phyloP scores from a whole-genome alignment of 768 basidiomycete species.

The Daedaleopsis nitida region DNA sequence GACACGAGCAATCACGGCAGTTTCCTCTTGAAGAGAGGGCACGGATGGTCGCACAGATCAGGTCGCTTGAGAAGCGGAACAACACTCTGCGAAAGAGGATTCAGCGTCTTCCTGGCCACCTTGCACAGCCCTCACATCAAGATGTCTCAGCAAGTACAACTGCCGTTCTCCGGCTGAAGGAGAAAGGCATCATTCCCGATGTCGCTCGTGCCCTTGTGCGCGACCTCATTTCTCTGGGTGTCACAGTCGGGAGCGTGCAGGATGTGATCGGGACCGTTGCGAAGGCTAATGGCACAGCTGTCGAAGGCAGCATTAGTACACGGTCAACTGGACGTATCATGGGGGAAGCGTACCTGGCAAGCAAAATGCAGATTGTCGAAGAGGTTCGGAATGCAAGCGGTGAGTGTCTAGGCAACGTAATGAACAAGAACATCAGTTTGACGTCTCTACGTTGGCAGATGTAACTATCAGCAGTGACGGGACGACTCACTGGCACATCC shows the following conservation, averaged over 20 bases:
- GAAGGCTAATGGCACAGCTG: neutral
- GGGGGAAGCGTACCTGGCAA: neutral
- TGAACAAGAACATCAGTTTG: neutral
- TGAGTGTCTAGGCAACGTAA: neutral
- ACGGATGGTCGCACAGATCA: no score
- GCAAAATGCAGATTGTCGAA: neutral
- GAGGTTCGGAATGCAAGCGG: neutral
- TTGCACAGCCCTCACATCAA: no score
- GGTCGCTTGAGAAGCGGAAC: no score
- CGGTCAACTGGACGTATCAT: neutral
- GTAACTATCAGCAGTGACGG: neutral
- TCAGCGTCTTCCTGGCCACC: no score
- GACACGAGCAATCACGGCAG: no score
- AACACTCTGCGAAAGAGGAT: no score
- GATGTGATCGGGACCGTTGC: neutral
- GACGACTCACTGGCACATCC: neutral
- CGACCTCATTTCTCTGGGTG: neutral
- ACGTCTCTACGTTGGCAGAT: no score
- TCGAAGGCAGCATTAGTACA: neutral
- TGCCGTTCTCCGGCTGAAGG: neutral
- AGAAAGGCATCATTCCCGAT: neutral
- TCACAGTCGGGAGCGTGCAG: neutral
- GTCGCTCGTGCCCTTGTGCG: neutral
- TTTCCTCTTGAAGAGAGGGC: no score
- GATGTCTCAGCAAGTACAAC: no score